These are phyloP conservation scores for Cyberlindnera maritima DNA, from an alignment of 805 yeast genomes.

Conservation along the genomic window DNA sequence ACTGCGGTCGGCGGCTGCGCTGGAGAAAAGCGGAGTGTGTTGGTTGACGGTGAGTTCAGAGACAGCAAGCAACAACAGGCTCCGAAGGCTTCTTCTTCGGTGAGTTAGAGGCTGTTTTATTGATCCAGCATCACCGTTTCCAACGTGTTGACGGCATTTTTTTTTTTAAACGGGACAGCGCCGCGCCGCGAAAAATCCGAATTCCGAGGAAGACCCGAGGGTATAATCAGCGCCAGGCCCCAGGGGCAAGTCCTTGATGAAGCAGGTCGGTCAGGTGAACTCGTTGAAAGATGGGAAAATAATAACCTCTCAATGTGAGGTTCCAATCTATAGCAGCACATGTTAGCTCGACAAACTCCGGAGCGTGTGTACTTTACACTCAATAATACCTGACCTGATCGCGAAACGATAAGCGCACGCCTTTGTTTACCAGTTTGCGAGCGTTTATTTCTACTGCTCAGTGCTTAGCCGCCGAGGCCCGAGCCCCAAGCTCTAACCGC, in stretches of 20 bases:
- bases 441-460: too few species aligned
- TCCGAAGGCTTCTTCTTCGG: background rate
- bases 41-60: background rate
- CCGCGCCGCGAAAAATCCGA: background rate
- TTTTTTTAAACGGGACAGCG: slow-evolving; percentile 5
- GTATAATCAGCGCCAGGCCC: too few species aligned
- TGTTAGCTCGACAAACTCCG: too few species aligned
- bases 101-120: background rate
- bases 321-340: too few species aligned
- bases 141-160: slow-evolving; percentile 5
- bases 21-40: background rate
- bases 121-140: background rate
- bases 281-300: too few species aligned
- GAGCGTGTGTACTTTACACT: background rate
- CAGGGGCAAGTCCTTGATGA: too few species aligned
- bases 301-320: too few species aligned
- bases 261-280: too few species aligned
- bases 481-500: too few species aligned
- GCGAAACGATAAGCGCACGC: background rate
- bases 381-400: too few species aligned
- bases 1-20: background rate
- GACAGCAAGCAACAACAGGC: background rate
- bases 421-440: slow-evolving; percentile 1
- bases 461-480: too few species aligned
- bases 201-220: background rate